Percentiles rank a stretch among this genome's conserved stretches.
Evolutionary conservation across 2,329 filamentous ascomycete genomes (phyloP).

Genomic region (Trematosphaeria pertusa): DNA sequence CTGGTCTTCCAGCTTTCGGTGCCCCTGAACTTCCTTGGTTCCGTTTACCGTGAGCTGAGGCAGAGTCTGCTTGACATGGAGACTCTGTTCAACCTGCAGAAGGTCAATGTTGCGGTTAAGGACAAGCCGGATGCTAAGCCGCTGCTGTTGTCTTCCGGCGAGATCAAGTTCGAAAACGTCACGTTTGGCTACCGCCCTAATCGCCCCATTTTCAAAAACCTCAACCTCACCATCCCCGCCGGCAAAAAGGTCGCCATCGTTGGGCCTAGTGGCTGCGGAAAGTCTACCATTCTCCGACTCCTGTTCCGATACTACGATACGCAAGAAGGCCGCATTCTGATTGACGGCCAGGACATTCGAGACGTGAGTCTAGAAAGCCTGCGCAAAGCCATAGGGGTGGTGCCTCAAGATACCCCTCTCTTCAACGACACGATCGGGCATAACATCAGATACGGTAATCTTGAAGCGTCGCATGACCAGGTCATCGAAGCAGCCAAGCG

Average conservation of each 20-base stretch:
- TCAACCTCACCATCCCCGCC: constrained; percentile 87
- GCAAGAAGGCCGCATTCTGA: constrained; percentile 81
- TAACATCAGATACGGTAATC: constrained; percentile 91
- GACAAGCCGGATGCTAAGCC: constrained; percentile 78
- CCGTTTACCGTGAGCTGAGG: constrained; percentile 92
- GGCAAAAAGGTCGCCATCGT: constrained; percentile 97
- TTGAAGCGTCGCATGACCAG: constrained; percentile 75
- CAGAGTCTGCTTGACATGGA: constrained; percentile 98
- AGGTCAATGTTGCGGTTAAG: constrained; percentile 87
- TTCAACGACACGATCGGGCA: constrained; percentile 97
- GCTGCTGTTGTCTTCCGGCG: constrained; percentile 77
- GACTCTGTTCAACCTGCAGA: constrained; percentile 95
- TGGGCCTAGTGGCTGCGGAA: constrained; percentile 93
- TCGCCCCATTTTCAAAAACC: constrained; percentile 83
- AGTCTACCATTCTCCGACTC: constrained; percentile 88
- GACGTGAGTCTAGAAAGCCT: constrained; percentile 83
- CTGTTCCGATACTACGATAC: constrained; percentile 96
- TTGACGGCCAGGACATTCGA: constrained; percentile 92
- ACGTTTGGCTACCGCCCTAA: constrained; percentile 90
- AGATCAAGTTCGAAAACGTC: constrained; percentile 95
- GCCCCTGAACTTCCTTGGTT: constrained; percentile 96
- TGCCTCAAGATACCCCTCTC: constrained; percentile 94
- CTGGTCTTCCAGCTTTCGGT: constrained; percentile 97
- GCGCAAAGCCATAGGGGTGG: constrained; percentile 86
- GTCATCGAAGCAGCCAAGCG: constrained; percentile 80